Percentiles rank a stretch among this genome's conserved stretches.
Conservation (phyloP, 163 green algal species). For the Prototheca wickerhamii region DNA sequence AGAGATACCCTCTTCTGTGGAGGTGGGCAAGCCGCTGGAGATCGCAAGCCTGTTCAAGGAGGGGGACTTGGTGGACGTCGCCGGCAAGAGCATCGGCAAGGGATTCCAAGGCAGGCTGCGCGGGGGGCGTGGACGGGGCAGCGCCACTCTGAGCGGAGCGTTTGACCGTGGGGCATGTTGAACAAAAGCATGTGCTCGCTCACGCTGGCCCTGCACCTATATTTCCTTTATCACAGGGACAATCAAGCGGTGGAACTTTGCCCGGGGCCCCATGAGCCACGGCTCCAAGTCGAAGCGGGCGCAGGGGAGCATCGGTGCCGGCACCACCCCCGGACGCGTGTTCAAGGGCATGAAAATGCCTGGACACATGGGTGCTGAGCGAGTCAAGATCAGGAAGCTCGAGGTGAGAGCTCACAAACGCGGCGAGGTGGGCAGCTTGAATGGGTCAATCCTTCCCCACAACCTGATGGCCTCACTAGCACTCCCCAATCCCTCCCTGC, state of each 20-base stretch:
- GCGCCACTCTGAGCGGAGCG: too few relatives aligned
- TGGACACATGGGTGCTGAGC: conserved; percentile 77
- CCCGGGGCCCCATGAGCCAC: conserved; percentile 90
- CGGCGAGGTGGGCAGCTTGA: neutral
- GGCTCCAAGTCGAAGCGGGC: conserved; percentile 93
- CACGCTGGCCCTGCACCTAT: neutral
- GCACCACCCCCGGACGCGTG: conserved; percentile 75
- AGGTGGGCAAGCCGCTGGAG: conserved; percentile 76
- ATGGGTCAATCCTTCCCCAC: neutral
- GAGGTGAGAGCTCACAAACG: conserved; percentile 35
- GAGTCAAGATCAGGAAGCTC: conserved; percentile 60
- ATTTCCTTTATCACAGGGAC: conserved; percentile 23
- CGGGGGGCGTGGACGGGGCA: too few relatives aligned
- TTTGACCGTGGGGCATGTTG: too few relatives aligned
- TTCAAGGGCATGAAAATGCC: conserved; percentile 92
- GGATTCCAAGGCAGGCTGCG: conserved; percentile 69
- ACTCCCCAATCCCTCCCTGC: neutral
- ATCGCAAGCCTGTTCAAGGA: conserved; percentile 81
- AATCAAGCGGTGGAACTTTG: conserved; percentile 79
- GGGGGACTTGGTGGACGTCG: conserved; percentile 86
- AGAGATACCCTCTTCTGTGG: too few relatives aligned
- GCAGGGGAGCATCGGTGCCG: conserved; percentile 85
- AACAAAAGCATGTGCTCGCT: too few relatives aligned
- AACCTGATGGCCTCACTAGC: neutral
- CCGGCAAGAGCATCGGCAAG: conserved; percentile 84